A percentile compares a stretch with the other conserved stretches of the same genome.
These are phyloP conservation scores for Umbilicus rupestris DNA, from an alignment of 164 flowering plant genomes.

Conservation along the genomic window DNA sequence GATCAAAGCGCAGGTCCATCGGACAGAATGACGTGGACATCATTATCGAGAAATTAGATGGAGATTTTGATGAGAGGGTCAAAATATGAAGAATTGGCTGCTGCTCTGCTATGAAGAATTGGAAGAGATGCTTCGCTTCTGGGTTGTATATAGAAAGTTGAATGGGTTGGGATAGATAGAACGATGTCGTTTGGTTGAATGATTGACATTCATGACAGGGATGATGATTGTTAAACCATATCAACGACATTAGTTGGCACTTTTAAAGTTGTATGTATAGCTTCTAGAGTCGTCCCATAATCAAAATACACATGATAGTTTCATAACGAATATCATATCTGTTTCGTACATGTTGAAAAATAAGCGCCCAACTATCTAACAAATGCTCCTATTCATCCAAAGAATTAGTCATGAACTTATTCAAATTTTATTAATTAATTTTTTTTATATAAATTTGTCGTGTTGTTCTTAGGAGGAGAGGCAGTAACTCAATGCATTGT, in stretches of 20 bases:
- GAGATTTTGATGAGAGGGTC: background rate
- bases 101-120: background rate
- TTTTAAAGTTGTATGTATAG: too few relatives aligned
- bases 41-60: background rate
- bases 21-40: background rate
- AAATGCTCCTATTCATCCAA: too few relatives aligned
- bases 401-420: too few relatives aligned
- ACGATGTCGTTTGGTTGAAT: background rate
- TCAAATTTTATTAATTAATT: too few relatives aligned
- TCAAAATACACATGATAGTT: too few relatives aligned
- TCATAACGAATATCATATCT: too few relatives aligned
- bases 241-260: background rate
- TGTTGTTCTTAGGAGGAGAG: too few relatives aligned
- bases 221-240: background rate
- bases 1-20: background rate
- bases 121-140: background rate
- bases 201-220: background rate
- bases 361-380: too few relatives aligned
- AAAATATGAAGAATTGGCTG: background rate
- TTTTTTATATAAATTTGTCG: too few relatives aligned
- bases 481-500: too few relatives aligned
- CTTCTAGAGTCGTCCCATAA: too few relatives aligned
- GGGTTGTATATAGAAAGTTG: background rate
- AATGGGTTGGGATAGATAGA: background rate
- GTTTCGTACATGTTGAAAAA: too few relatives aligned